Conservation (phyloP, 2,329 filamentous ascomycete genomes). For the Xylariaceae sp. region DNA sequence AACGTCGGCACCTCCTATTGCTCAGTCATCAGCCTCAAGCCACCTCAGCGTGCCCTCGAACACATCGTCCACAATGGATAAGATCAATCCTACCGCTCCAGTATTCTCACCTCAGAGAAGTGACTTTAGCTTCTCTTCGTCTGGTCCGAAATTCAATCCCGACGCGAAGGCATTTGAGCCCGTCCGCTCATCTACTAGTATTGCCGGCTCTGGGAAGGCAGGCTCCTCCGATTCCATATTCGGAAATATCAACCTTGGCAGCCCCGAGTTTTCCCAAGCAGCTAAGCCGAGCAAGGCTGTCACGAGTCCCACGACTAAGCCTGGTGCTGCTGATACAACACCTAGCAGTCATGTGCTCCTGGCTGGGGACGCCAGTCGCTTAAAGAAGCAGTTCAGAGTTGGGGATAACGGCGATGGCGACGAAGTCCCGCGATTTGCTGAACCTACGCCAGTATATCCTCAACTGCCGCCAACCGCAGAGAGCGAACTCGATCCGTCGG, state of each 20-base stretch:
- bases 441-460: constrained; percentile 38
- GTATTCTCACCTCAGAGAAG: constrained; percentile 64
- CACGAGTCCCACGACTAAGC: constrained; percentile 10
- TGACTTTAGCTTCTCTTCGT: constrained; percentile 52
- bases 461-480: constrained; percentile 29
- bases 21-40: constrained; percentile 35
- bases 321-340: constrained; percentile 25
- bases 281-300: constrained; percentile 74
- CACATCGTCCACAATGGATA: constrained; percentile 35
- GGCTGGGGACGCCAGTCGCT: constrained; percentile 62
- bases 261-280: constrained; percentile 59
- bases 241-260: constrained; percentile 59
- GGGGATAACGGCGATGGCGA: constrained; percentile 58
- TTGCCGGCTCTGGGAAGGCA: constrained; percentile 38
- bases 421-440: constrained; percentile 69
- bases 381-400: constrained; percentile 66
- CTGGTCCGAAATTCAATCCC: constrained; percentile 65
- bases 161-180: constrained; percentile 75
- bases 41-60: constrained; percentile 40
- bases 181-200: constrained; percentile 42
- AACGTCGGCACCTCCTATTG: constrained; percentile 32
- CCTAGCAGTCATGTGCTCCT: constrained; percentile 52
- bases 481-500: constrained; percentile 15
- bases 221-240: constrained; percentile 56
- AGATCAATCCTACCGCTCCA: constrained; percentile 65